Base-by-base conservation (phyloP, 768 basidiomycete species). In the Zangia roseola region DNA sequence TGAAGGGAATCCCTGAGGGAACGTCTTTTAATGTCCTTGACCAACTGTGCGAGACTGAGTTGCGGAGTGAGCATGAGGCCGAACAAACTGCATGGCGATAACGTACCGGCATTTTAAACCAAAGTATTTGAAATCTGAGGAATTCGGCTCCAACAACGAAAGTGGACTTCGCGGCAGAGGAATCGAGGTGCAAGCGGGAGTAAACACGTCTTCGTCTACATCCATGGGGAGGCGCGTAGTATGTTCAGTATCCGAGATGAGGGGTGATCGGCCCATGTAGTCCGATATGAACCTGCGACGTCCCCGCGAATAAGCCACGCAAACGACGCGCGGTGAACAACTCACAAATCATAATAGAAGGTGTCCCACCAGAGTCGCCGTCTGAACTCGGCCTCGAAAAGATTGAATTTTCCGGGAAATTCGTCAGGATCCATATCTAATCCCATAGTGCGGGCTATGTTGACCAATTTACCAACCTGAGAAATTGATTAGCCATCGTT, bases 321-420 rank as follows among this genome's bases (percentile, higher is more conserved):
- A 37, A 49, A 41, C 16, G 30, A 45, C 19, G 8, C 0, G 40
- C 13, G 30, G 21, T 16, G 46, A 39, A 50, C 35, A n/a, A 78
- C 86, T 57, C 63, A 90, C 89, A 84, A 60, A 64, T 91, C 90
- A 63, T 83, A 89, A 65, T 79, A 88, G 60, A 82, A 77, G 10
- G 89, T 74, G 44, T 88, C 84, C 89, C 89, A 91, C 86, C 89
- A 89, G 6, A 88, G 64, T 53, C 82, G 67, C 49, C 80, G 65
- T 46, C 82, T 68, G 41, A 74, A 67, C 64, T 80, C 78, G 10
- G 75, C 76, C 40, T 82, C 75, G 39, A 77, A 81, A 2, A 79
- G 64, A 37, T 56, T 71, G 55, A 76, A 79, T 57, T 63, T 75
- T 24, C 73, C 71, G 0, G 73, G 67, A 49, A 72, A 72, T 51